Percentiles rank a stretch among this genome's conserved stretches.
Conservation (phyloP, 2,329 filamentous ascomycete genomes). For the Didymellaceae sp. region DNA sequence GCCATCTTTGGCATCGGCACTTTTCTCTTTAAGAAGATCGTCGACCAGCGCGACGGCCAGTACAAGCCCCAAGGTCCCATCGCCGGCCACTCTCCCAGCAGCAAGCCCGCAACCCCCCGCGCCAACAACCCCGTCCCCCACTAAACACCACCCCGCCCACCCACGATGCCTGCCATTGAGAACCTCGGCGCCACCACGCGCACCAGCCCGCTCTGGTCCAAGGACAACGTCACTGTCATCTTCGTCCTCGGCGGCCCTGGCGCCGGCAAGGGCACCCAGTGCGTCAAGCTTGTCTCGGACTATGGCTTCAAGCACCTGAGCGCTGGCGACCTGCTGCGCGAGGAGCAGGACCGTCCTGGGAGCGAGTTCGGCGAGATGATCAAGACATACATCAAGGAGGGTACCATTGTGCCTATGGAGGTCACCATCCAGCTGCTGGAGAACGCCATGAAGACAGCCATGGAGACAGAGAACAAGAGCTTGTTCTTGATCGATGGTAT, state of each 20-base stretch:
- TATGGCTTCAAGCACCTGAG: conserved; percentile 93
- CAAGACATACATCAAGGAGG: conserved; percentile 90
- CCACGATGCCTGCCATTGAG: conserved; percentile 49
- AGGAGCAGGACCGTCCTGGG: conserved; percentile 86
- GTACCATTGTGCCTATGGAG: conserved; percentile 98
- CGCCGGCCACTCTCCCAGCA: conserved; percentile 42
- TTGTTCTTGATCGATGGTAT: conserved; percentile 75
- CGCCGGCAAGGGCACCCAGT: conserved; percentile 96
- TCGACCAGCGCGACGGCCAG: conserved; percentile 53
- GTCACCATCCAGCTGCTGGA: conserved; percentile 93
- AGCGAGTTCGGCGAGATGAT: conserved; percentile 93
- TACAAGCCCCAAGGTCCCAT: conserved; percentile 39
- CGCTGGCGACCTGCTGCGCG: conserved; percentile 90
- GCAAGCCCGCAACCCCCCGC: conserved; percentile 24
- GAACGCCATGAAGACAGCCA: conserved; percentile 82
- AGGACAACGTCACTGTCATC: conserved; percentile 82
- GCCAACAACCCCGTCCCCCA: conserved; percentile 31
- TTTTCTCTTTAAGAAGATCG: conserved; percentile 55
- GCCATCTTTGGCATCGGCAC: conserved; percentile 56
- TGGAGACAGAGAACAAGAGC: conserved; percentile 61
- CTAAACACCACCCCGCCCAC: conserved; percentile 24
- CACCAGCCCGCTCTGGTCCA: conserved; percentile 73
- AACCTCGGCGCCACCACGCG: conserved; percentile 53
- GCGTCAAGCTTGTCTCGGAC: conserved; percentile 81
- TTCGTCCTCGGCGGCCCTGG: conserved; percentile 97